phyloP scores from a whole-genome alignment of 75 land plant species.

The Sequoiadendron giganteum region DNA sequence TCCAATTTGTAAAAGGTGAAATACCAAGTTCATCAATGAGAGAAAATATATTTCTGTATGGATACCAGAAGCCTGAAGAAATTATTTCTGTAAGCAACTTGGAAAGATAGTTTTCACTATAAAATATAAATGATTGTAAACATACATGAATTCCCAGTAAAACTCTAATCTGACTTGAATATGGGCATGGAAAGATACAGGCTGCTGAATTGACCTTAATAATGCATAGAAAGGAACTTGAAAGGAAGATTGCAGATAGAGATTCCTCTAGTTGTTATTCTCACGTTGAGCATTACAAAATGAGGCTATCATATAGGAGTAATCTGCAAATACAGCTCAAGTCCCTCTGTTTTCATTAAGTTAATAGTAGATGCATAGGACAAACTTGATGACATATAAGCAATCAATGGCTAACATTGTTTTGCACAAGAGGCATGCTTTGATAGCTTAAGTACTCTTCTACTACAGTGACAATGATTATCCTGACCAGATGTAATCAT shows the following conservation, averaged over 20 bases:
- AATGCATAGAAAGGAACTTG: not conserved
- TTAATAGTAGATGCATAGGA: too few relatives aligned
- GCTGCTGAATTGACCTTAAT: not conserved
- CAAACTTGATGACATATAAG: too few relatives aligned
- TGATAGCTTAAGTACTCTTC: too few relatives aligned
- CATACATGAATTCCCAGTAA: not conserved
- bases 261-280: not conserved
- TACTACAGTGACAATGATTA: too few relatives aligned
- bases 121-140: not conserved
- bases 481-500: too few relatives aligned
- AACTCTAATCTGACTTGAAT: not conserved
- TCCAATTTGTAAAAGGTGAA: conserved; percentile 81
- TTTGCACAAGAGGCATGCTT: too few relatives aligned
- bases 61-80: conserved; percentile 76
- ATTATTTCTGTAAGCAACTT: not conserved
- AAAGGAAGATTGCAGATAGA: not conserved
- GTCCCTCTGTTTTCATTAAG: too few relatives aligned
- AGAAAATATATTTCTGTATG: conserved; percentile 75
- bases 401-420: too few relatives aligned
- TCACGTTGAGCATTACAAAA: not conserved
- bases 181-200: not conserved
- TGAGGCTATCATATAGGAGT: not conserved
- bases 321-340: too few relatives aligned
- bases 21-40: conserved; percentile 77
- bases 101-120: not conserved